Evolutionary conservation across 2,329 filamentous ascomycete genomes (phyloP).

Genomic region (Aspergillus sojae): DNA sequence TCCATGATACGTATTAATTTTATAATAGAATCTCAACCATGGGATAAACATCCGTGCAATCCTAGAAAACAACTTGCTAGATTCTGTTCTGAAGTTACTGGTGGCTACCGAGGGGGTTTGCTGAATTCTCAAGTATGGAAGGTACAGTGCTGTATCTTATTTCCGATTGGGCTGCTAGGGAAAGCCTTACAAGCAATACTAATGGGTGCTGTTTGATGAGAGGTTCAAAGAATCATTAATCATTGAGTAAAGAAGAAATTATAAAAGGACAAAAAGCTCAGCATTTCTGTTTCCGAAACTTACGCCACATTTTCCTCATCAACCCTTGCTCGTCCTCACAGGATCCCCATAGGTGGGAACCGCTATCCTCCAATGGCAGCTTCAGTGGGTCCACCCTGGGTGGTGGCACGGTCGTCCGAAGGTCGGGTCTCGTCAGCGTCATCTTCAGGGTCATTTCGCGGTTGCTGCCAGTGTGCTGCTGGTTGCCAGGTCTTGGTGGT

Average conservation of each 20-base stretch:
- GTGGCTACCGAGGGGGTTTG: background rate
- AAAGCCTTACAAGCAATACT: background rate
- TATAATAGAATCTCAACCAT: background rate
- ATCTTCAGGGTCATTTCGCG: constrained; percentile 95
- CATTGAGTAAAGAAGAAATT: background rate
- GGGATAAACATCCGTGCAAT: background rate
- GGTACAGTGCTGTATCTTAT: background rate
- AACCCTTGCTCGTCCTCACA: constrained; percentile 42
- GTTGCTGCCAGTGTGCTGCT: constrained; percentile 61
- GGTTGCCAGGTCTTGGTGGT: constrained; percentile 45
- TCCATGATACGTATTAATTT: background rate
- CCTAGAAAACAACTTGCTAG: background rate
- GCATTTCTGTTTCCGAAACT: constrained; percentile 36
- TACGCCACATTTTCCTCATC: constrained; percentile 50
- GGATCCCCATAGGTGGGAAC: constrained; percentile 45
- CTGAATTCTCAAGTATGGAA: background rate
- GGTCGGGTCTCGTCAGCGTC: constrained; percentile 88
- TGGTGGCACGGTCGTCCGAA: constrained; percentile 62
- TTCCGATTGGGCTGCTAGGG: background rate
- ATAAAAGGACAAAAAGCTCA: background rate
- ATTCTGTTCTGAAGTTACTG: background rate
- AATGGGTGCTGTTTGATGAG: background rate
- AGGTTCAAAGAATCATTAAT: constrained; percentile 4
- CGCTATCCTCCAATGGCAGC: constrained; percentile 50
- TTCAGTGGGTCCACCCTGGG: constrained; percentile 64